Evolutionary conservation across 768 basidiomycete species (phyloP).

Genomic region (Leccinellum albellum): DNA sequence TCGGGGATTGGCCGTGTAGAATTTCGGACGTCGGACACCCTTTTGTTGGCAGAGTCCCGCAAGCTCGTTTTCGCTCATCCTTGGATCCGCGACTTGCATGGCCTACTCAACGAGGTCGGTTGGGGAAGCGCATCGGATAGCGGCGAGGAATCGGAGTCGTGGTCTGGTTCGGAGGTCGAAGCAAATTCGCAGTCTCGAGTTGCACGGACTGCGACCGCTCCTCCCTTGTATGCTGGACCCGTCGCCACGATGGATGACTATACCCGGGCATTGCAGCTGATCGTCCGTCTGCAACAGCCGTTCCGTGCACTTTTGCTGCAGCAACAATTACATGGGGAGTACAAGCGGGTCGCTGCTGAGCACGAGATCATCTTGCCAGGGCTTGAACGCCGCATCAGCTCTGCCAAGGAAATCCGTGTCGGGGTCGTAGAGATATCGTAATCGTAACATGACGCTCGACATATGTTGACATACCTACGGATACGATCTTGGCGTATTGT

Average conservation of each 20-base stretch:
- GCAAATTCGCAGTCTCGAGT: neutral
- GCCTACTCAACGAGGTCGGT: neutral
- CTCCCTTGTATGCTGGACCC: neutral
- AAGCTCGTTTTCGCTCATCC: slow-evolving; percentile 7
- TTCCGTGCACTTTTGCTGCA: slow-evolving; percentile 6
- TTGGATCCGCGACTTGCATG: slow-evolving; percentile 9
- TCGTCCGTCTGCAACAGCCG: slow-evolving; percentile 7
- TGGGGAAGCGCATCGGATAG: neutral
- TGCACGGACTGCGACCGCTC: neutral
- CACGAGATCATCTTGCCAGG: neutral
- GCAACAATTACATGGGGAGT: neutral
- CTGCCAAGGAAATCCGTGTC: neutral
- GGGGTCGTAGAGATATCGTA: neutral
- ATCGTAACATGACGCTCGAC: too few relatives aligned
- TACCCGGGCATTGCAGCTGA: slow-evolving; percentile 3
- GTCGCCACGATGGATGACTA: neutral
- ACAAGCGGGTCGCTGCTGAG: neutral
- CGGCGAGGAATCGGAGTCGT: neutral
- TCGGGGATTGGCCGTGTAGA: slow-evolving; percentile 1
- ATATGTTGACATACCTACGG: too few relatives aligned
- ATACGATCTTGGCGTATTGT: too few relatives aligned
- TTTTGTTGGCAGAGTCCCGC: neutral
- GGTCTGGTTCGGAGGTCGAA: neutral
- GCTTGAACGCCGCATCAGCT: neutral
- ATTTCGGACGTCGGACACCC: neutral